phyloP scores from a whole-genome alignment of 805 yeast species.

The Pichia exigua region DNA sequence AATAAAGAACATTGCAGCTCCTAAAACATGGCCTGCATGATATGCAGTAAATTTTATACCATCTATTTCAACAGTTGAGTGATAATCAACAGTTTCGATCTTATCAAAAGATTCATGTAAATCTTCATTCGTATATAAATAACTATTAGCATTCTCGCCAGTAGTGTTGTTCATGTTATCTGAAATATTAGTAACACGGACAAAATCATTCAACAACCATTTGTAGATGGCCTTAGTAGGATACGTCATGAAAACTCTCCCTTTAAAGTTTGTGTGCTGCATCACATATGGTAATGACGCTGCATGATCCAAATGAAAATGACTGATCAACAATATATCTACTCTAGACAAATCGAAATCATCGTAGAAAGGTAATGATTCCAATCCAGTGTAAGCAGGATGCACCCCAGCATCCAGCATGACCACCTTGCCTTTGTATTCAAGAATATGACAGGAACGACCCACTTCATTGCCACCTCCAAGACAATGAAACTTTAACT shows the following conservation, averaged over 20 bases:
- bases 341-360: constrained; percentile 85
- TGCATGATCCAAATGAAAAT: constrained; percentile 96
- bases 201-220: constrained; percentile 92
- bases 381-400: constrained; percentile 86
- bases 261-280: constrained; percentile 93
- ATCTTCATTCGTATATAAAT: constrained; percentile 83
- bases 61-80: constrained; percentile 88
- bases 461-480: constrained; percentile 99
- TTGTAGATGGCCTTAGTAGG: constrained; percentile 97
- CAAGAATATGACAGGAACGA: constrained; percentile 86
- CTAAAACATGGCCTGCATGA: constrained; percentile 99
- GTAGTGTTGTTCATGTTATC: constrained; percentile 35
- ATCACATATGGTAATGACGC: constrained; percentile 96
- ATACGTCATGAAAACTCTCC: constrained; percentile 97
- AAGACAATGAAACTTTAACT: constrained; percentile 68
- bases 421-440: constrained; percentile 86
- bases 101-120: constrained; percentile 76
- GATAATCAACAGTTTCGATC: constrained; percentile 92
- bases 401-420: constrained; percentile 99
- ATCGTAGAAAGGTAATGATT: constrained; percentile 91
- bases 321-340: constrained; percentile 82
- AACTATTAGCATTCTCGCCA: constrained; percentile 35
- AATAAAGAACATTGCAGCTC: constrained; percentile 95
- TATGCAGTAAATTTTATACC: constrained; percentile 95
- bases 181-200: constrained; percentile 68